Evolutionary conservation across 2,329 filamentous ascomycete species (phyloP).

Genomic region (Phoma sp.): DNA sequence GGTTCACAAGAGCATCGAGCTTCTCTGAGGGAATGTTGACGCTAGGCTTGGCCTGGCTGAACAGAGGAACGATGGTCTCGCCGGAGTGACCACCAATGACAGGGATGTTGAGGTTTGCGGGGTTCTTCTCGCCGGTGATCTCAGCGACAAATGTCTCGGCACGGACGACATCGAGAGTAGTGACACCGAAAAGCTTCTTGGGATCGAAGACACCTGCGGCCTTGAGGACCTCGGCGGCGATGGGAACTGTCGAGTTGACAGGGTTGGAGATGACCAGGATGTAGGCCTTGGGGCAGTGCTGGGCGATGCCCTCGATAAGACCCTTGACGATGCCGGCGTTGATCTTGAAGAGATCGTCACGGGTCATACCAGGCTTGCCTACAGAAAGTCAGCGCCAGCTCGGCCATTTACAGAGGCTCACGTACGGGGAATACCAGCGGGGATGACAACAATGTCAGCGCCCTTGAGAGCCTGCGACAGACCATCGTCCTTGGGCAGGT

Average conservation of each 20-base stretch:
- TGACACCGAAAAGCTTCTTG: slow-evolving; percentile 96
- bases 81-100: slow-evolving; percentile 98
- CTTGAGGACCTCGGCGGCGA: slow-evolving; percentile 97
- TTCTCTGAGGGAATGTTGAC: slow-evolving; percentile 87
- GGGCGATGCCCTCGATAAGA: slow-evolving; percentile 84
- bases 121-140: slow-evolving; percentile 81
- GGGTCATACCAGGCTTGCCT: slow-evolving; percentile 99
- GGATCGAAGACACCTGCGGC: slow-evolving; percentile 90
- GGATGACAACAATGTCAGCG: slow-evolving; percentile 95
- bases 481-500: slow-evolving; percentile 83
- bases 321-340: slow-evolving; percentile 98
- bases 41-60: slow-evolving; percentile 84
- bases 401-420: slow-evolving; percentile 6
- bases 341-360: slow-evolving; percentile 99
- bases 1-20: slow-evolving; percentile 88
- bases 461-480: slow-evolving; percentile 88
- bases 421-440: slow-evolving; percentile 93
- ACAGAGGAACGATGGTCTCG: slow-evolving; percentile 96
- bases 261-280: slow-evolving; percentile 99
- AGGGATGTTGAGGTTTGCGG: slow-evolving; percentile 82
- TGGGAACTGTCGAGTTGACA: slow-evolving; percentile 98
- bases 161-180: slow-evolving; percentile 96
- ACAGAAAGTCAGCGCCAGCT: slow-evolving; percentile 26
- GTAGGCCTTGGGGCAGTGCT: slow-evolving; percentile 90
- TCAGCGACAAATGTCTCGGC: slow-evolving; percentile 95